phyloP scores from a whole-genome alignment of 2,329 filamentous ascomycete genomes.

The Neonectria punicea region DNA sequence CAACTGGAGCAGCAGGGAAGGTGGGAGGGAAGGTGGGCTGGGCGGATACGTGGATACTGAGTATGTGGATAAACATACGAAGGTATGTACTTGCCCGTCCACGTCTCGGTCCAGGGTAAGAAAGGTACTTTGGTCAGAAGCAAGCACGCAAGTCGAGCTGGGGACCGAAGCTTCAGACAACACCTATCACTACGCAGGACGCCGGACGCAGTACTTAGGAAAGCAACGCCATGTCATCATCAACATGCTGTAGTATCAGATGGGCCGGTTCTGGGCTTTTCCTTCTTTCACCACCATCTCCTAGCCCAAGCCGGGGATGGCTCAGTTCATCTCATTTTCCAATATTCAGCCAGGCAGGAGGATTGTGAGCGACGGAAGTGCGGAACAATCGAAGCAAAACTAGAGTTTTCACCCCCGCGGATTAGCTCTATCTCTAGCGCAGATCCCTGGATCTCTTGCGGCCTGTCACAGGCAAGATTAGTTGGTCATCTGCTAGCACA shows the following conservation, averaged over 20 bases:
- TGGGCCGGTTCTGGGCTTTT: neutral
- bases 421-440: constrained; percentile 23
- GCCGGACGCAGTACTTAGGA: too few species aligned
- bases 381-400: constrained; percentile 12
- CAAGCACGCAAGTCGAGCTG: neutral
- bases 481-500: constrained; percentile 5
- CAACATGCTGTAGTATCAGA: neutral
- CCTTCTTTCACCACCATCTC: neutral
- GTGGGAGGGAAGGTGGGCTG: neutral
- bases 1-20: neutral
- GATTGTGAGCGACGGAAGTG: neutral
- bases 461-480: neutral
- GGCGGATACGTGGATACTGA: constrained; percentile 4
- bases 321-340: neutral
- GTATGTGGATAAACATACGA: neutral
- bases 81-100: neutral
- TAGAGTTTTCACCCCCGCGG: constrained; percentile 16
- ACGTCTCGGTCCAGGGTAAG: constrained; percentile 24
- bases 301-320: neutral
- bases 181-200: too few species aligned
- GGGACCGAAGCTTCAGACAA: too few species aligned
- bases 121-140: constrained; percentile 1
- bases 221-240: neutral
- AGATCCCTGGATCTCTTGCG: constrained; percentile 20
- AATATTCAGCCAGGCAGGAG: neutral